phyloP scores from a whole-genome alignment of 2,329 filamentous ascomycete species.

The Trichoderma sp. region DNA sequence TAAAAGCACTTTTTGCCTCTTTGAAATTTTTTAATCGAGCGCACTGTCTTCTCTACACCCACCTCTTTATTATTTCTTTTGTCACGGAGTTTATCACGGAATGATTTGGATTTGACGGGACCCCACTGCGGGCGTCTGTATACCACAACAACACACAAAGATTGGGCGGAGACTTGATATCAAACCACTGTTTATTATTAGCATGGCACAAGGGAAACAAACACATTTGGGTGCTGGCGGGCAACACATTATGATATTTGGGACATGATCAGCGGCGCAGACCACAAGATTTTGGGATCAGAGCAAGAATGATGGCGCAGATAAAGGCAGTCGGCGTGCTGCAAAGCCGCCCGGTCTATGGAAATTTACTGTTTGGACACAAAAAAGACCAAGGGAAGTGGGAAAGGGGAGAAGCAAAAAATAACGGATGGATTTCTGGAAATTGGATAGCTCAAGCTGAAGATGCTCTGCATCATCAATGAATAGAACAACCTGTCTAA shows the following conservation, averaged over 20 bases:
- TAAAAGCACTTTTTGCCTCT: slow-evolving; percentile 33
- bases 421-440: not conserved
- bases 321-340: slow-evolving; percentile 17
- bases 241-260: slow-evolving; percentile 35
- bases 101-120: slow-evolving; percentile 24
- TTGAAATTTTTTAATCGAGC: slow-evolving; percentile 29
- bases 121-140: slow-evolving; percentile 30
- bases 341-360: slow-evolving; percentile 7
- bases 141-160: slow-evolving; percentile 32
- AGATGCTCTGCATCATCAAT: slow-evolving; percentile 2
- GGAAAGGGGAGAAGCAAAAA: not conserved
- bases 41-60: slow-evolving; percentile 27
- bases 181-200: slow-evolving; percentile 35
- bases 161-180: slow-evolving; percentile 33
- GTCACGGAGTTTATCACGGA: slow-evolving; percentile 26
- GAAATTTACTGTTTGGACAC: slow-evolving; percentile 12
- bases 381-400: not conserved
- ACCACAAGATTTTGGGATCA: slow-evolving; percentile 23
- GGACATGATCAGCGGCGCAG: slow-evolving; percentile 32
- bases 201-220: slow-evolving; percentile 39
- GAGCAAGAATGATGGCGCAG: slow-evolving; percentile 21
- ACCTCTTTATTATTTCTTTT: slow-evolving; percentile 15
- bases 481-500: slow-evolving; percentile 17
- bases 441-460: slow-evolving; percentile 18
- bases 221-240: slow-evolving; percentile 30